phyloP scores from a whole-genome alignment of 2,329 filamentous ascomycete species.

The Colletotrichum simmondsii region DNA sequence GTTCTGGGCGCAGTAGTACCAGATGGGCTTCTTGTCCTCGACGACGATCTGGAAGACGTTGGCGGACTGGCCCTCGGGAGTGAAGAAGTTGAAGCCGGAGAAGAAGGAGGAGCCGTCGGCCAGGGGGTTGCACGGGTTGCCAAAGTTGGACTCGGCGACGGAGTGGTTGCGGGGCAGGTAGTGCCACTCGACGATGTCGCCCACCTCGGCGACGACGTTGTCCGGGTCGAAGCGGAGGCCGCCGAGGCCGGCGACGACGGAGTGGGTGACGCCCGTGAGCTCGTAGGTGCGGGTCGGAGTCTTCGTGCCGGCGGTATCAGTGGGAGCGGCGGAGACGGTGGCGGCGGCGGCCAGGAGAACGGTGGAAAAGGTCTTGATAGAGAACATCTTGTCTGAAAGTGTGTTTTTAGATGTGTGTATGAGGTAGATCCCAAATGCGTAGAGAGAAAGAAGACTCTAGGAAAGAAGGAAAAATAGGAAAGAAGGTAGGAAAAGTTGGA shows the following conservation, averaged over 20 bases:
- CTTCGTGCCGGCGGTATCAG: slow-evolving; percentile 43
- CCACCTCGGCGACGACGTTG: slow-evolving; percentile 58
- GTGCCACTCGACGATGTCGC: slow-evolving; percentile 65
- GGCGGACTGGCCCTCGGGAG: slow-evolving; percentile 45
- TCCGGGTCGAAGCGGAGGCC: slow-evolving; percentile 63
- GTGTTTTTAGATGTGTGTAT: background rate
- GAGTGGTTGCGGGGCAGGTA: slow-evolving; percentile 64
- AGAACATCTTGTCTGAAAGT: slow-evolving; percentile 43
- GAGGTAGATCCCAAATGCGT: background rate
- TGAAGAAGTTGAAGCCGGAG: slow-evolving; percentile 56
- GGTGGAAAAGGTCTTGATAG: slow-evolving; percentile 41
- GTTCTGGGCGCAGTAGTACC: slow-evolving; percentile 53
- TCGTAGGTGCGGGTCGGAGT: slow-evolving; percentile 45
- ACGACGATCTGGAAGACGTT: slow-evolving; percentile 58
- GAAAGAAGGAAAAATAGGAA: slow-evolving; percentile 18
- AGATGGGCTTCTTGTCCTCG: slow-evolving; percentile 51
- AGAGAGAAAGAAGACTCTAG: slow-evolving; percentile 1
- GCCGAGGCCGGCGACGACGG: slow-evolving; percentile 55
- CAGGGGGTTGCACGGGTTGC: slow-evolving; percentile 53
- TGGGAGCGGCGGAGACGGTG: slow-evolving; percentile 43
- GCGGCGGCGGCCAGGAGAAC: slow-evolving; percentile 40
- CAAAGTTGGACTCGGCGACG: slow-evolving; percentile 56
- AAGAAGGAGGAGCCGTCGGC: slow-evolving; percentile 53
- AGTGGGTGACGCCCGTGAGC: slow-evolving; percentile 55
- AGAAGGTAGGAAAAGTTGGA: slow-evolving; percentile 11